These are phyloP conservation scores for Ambrosiella cleistominuta DNA, from an alignment of 2,329 filamentous ascomycete genomes.

Conservation along the genomic window DNA sequence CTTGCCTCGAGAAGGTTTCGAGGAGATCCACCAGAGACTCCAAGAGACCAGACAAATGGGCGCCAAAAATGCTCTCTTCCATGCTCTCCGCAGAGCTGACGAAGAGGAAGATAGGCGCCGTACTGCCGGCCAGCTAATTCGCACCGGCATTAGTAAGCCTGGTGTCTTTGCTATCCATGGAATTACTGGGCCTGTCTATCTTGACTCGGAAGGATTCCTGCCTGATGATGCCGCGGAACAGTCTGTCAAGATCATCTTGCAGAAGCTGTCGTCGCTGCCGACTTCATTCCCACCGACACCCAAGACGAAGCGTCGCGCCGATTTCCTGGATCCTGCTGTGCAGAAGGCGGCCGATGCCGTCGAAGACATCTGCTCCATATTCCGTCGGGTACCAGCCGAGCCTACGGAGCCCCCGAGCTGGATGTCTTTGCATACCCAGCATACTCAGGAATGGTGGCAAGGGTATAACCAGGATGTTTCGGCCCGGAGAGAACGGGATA, in stretches of 20 bases:
- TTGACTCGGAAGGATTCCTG: conserved; percentile 6
- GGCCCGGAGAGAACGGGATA: no score
- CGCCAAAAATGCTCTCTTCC: conserved; percentile 24
- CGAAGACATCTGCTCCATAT: conserved; percentile 24
- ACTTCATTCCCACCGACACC: conserved; percentile 20
- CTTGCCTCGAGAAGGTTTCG: conserved; percentile 25
- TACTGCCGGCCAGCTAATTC: conserved; percentile 13
- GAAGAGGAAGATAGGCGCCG: conserved; percentile 21
- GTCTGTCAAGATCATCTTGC: conserved; percentile 1
- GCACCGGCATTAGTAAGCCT: background rate
- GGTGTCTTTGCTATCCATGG: conserved; percentile 13
- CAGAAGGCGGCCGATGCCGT: conserved; percentile 27
- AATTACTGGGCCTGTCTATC: background rate
- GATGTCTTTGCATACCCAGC: conserved; percentile 29
- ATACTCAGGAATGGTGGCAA: conserved; percentile 34
- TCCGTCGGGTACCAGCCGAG: conserved; percentile 29
- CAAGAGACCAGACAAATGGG: conserved; percentile 30
- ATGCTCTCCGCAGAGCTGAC: conserved; percentile 28
- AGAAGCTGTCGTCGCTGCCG: conserved; percentile 16
- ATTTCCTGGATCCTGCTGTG: conserved; percentile 27
- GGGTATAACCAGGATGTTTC: conserved; percentile 28
- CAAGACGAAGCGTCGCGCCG: conserved; percentile 17
- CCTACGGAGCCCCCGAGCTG: conserved; percentile 34
- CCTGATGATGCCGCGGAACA: conserved; percentile 1
- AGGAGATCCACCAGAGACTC: conserved; percentile 33